Evolutionary conservation across 2,329 filamentous ascomycete genomes (phyloP).

Genomic region (Lasiodiplodia sp.): DNA sequence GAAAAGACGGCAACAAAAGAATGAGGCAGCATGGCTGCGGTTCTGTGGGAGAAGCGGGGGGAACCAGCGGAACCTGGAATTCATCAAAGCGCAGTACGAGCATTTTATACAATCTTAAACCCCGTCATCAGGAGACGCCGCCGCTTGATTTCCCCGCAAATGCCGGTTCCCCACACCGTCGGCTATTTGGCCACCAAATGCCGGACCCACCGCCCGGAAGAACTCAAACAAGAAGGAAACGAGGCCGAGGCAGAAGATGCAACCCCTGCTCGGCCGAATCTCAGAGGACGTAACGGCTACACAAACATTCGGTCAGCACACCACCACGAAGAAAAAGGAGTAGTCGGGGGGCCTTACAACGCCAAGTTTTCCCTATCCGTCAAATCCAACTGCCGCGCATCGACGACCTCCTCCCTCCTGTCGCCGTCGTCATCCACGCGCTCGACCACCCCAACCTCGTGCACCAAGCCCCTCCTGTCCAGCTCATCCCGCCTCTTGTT

Average conservation of each 20-base stretch:
- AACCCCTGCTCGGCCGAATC: neutral
- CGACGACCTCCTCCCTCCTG: slow-evolving; percentile 17
- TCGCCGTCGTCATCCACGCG: neutral
- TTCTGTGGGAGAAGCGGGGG: neutral
- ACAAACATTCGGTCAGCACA: neutral
- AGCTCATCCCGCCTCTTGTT: slow-evolving; percentile 49
- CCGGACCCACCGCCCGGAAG: neutral
- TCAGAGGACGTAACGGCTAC: slow-evolving; percentile 14
- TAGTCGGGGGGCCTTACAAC: slow-evolving; percentile 1
- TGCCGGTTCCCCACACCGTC: slow-evolving; percentile 10
- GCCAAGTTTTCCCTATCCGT: slow-evolving; percentile 29
- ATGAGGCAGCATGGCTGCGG: neutral
- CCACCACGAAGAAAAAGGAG: no score
- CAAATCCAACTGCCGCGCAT: slow-evolving; percentile 27
- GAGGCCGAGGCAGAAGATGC: no score
- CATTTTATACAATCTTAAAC: neutral
- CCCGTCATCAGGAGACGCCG: neutral
- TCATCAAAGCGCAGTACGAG: neutral
- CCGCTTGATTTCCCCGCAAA: neutral
- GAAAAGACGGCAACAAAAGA: neutral
- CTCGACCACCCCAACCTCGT: slow-evolving; percentile 31
- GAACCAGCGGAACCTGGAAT: neutral
- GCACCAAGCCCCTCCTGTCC: slow-evolving; percentile 23
- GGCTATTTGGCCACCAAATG: neutral
- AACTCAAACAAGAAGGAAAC: no score